phyloP scores from a whole-genome alignment of 805 yeast species.

The Cyberlindnera petersonii region DNA sequence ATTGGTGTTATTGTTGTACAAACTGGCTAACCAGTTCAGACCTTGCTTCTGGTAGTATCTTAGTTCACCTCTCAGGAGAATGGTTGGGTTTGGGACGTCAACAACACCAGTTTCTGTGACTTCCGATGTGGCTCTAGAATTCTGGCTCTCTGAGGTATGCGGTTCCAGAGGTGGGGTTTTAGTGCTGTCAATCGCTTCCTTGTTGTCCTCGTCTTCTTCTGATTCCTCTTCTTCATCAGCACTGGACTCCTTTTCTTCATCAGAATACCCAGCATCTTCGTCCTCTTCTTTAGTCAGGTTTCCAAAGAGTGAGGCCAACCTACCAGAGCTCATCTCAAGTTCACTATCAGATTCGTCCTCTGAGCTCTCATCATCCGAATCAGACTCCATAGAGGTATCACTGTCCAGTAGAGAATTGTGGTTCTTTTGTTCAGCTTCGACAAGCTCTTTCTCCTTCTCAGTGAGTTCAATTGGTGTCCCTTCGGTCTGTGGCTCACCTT shows the following conservation, averaged over 20 bases:
- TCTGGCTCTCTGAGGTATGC: conserved; percentile 2
- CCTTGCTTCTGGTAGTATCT: conserved; percentile 96
- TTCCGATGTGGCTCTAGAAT: conserved; percentile 16
- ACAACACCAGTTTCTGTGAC: conserved; percentile 39
- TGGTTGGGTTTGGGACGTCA: conserved; percentile 74
- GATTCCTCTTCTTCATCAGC: conserved; percentile 16
- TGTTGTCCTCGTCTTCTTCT: conserved; percentile 20
- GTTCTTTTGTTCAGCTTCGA: conserved; percentile 27
- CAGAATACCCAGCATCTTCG: conserved; percentile 35
- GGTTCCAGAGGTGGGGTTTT: conserved; percentile 36
- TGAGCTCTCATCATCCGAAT: conserved; percentile 25
- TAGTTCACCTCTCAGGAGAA: conserved; percentile 69
- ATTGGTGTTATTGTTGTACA: conserved; percentile 87
- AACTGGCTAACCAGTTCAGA: conserved; percentile 91
- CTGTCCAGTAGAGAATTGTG: conserved; percentile 21
- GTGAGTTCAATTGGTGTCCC: conserved; percentile 20
- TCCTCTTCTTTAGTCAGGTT: conserved; percentile 25
- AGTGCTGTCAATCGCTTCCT: too few relatives aligned
- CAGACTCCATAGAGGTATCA: conserved; percentile 33
- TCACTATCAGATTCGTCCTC: conserved; percentile 22
- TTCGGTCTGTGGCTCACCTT: conserved; percentile 21
- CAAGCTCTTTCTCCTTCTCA: conserved; percentile 23
- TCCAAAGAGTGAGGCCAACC: conserved; percentile 37
- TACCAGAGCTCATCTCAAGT: conserved; percentile 7
- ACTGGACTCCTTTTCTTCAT: conserved; percentile 21